Percentiles rank a stretch among this genome's conserved stretches.
Evolutionary conservation across 2,329 filamentous ascomycete species (phyloP).

Genomic region (Cercospora sp.): DNA sequence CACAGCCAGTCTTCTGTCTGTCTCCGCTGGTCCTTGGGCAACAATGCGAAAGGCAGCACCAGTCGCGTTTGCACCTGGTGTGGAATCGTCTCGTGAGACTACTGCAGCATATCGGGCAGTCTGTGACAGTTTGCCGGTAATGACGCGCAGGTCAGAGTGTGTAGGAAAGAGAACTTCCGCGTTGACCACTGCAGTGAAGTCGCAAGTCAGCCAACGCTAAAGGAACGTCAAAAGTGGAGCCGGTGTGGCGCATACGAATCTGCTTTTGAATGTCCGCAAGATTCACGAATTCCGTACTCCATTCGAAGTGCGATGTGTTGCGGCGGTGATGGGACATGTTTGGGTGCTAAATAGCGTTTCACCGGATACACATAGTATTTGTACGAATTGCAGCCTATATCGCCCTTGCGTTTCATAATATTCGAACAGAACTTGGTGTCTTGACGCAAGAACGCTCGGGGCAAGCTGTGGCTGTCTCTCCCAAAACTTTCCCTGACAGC

Average conservation of each 20-base stretch:
- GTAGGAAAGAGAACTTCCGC: conserved; percentile 28
- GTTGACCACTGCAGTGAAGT: conserved; percentile 23
- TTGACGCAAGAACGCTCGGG: conserved; percentile 5
- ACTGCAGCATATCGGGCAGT: conserved; percentile 23
- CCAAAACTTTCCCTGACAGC: conserved; percentile 5
- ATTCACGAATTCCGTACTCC: conserved; percentile 19
- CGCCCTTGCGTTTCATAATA: neutral
- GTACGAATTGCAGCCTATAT: neutral
- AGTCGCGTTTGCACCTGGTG: conserved; percentile 19
- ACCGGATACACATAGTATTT: neutral
- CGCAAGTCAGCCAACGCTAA: conserved; percentile 12
- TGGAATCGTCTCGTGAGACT: conserved; percentile 22
- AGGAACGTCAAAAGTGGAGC: neutral
- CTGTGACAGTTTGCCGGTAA: conserved; percentile 22
- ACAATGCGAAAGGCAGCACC: conserved; percentile 27
- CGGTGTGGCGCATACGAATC: conserved; percentile 22
- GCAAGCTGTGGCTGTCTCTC: conserved; percentile 4
- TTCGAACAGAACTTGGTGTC: neutral
- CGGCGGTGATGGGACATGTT: conserved; percentile 12
- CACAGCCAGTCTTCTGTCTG: conserved; percentile 23
- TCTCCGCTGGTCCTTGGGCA: conserved; percentile 24
- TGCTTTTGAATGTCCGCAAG: conserved; percentile 15
- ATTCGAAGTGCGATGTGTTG: conserved; percentile 8
- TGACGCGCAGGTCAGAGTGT: conserved; percentile 27
- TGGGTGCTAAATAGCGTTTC: neutral